phyloP scores from a whole-genome alignment of 192 early-diverging fungal genomes.

The Gryganskiella cystojenkinii region DNA sequence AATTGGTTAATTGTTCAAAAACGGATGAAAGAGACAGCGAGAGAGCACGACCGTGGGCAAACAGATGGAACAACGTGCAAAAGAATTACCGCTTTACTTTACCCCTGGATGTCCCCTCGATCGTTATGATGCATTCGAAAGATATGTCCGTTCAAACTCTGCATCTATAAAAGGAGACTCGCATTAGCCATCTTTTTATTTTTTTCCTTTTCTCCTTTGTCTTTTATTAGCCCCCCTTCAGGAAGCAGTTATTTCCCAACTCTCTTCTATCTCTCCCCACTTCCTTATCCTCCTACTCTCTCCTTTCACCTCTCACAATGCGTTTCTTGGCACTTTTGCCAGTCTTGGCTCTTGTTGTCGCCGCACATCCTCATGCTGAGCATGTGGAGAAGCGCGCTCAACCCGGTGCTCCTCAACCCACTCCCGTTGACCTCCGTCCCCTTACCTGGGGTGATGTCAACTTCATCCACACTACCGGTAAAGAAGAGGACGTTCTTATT shows the following conservation, averaged over 20 bases:
- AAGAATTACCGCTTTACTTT: no score
- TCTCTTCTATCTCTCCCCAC: background rate
- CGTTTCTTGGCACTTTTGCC: slow-evolving; percentile 6
- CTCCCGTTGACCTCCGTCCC: slow-evolving; percentile 18
- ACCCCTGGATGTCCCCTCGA: no score
- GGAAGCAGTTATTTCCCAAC: no score
- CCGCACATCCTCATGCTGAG: slow-evolving; percentile 1
- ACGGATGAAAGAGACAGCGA: no score
- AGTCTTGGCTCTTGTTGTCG: slow-evolving; percentile 12
- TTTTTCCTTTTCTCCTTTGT: slow-evolving; percentile 2
- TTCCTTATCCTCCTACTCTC: background rate
- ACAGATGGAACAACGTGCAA: no score
- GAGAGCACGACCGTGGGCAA: no score
- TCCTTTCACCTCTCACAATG: background rate
- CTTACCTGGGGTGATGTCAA: slow-evolving; percentile 60
- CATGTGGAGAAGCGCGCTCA: slow-evolving; percentile 32
- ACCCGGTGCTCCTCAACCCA: slow-evolving; percentile 19
- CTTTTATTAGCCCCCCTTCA: background rate
- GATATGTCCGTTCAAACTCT: background rate
- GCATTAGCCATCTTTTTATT: no score
- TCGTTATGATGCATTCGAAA: no score
- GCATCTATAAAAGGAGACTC: slow-evolving; percentile 2
- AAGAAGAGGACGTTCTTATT: slow-evolving; percentile 11
- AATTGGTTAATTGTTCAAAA: no score
- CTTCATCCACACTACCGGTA: slow-evolving; percentile 58